Evolutionary conservation across 2,329 filamentous ascomycete species (phyloP).

Genomic region (Colletotrichum acutatum): DNA sequence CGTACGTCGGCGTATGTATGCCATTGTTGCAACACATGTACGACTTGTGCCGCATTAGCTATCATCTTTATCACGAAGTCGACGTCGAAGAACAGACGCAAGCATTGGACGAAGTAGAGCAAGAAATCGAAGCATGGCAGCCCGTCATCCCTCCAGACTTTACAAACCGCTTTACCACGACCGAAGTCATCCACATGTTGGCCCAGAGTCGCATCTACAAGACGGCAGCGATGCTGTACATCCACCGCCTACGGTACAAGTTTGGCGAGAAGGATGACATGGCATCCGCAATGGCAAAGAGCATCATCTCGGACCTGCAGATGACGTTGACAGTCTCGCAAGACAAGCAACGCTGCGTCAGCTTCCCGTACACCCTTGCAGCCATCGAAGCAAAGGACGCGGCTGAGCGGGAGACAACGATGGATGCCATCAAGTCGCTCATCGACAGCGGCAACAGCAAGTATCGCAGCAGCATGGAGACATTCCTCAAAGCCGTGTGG

Average conservation of each 20-base stretch:
- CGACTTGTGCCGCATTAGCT: conserved; percentile 40
- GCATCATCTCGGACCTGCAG: conserved; percentile 40
- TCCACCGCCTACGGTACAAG: conserved; percentile 39
- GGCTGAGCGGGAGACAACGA: conserved; percentile 18
- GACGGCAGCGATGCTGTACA: conserved; percentile 38
- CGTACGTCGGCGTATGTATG: conserved; percentile 40
- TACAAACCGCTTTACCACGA: conserved; percentile 31
- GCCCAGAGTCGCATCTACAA: conserved; percentile 42
- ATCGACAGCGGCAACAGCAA: conserved; percentile 29
- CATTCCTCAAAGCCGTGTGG: conserved; percentile 21
- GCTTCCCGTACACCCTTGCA: conserved; percentile 39
- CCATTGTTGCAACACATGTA: conserved; percentile 41
- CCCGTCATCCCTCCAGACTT: conserved; percentile 39
- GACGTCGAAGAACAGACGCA: conserved; percentile 22
- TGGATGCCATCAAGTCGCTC: conserved; percentile 24
- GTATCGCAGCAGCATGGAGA: conserved; percentile 20
- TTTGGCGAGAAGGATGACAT: conserved; percentile 38
- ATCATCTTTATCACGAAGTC: conserved; percentile 30
- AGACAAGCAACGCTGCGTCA: conserved; percentile 36
- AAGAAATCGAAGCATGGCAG: conserved; percentile 36
- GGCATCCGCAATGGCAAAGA: conserved; percentile 37
- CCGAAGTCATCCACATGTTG: conserved; percentile 43
- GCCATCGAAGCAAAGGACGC: conserved; percentile 39
- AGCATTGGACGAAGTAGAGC: conserved; percentile 33
- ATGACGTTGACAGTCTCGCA: conserved; percentile 37